Evolutionary conservation across 805 yeast genomes (phyloP).

Genomic region (Hanseniaspora hatyaiensis): DNA sequence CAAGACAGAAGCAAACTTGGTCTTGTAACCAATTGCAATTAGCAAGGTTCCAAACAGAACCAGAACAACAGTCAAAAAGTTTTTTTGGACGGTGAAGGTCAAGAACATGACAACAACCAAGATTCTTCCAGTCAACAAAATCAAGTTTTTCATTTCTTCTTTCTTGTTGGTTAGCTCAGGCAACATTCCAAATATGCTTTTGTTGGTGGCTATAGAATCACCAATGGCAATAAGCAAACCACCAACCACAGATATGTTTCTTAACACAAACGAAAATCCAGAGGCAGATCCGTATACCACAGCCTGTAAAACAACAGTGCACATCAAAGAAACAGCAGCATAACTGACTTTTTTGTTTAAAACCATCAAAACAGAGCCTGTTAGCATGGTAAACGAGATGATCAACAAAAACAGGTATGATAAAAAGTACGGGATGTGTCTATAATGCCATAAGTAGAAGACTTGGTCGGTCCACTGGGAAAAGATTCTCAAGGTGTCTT

Average conservation of each 20-base stretch:
- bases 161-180: constrained; percentile 54
- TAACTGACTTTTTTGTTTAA: constrained; percentile 37
- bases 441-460: constrained; percentile 64
- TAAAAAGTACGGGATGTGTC: constrained; percentile 66
- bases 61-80: constrained; percentile 55
- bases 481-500: constrained; percentile 72
- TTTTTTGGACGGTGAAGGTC: constrained; percentile 67
- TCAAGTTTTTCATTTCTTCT: constrained; percentile 52
- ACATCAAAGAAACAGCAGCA: constrained; percentile 58
- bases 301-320: constrained; percentile 73
- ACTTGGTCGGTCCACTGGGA: constrained; percentile 89
- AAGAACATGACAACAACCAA: constrained; percentile 73
- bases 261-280: constrained; percentile 68
- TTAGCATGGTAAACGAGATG: constrained; percentile 59
- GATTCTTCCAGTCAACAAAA: constrained; percentile 77
- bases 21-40: constrained; percentile 84
- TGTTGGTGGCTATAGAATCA: constrained; percentile 70
- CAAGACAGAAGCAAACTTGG: constrained; percentile 71
- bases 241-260: constrained; percentile 84
- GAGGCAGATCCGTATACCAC: constrained; percentile 75
- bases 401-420: constrained; percentile 56
- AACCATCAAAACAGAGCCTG: constrained; percentile 61
- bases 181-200: constrained; percentile 40
- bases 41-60: constrained; percentile 63
- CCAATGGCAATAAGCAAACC: constrained; percentile 79